phyloP scores from a whole-genome alignment of 2,329 filamentous ascomycete species.

The Madurella fahalii region DNA sequence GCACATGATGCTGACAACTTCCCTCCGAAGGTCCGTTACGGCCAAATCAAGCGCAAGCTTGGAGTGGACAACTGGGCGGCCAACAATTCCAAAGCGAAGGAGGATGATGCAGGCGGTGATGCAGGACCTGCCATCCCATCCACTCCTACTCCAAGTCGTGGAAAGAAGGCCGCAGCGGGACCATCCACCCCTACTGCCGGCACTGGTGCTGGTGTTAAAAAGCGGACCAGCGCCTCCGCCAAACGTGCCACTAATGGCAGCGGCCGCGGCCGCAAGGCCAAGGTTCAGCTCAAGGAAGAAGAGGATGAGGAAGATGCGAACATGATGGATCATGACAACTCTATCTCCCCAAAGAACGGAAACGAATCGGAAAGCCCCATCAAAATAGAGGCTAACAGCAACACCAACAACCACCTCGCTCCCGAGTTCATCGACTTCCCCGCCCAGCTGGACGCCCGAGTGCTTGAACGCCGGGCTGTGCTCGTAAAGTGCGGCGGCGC shows the following conservation, averaged over 20 bases:
- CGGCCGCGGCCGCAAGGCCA: slow-evolving; percentile 12
- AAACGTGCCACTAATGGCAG: background rate
- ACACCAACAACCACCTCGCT: background rate
- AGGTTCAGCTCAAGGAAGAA: slow-evolving; percentile 19
- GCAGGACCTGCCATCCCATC: background rate
- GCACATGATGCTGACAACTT: background rate
- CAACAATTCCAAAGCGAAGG: background rate
- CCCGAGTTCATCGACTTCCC: slow-evolving; percentile 7
- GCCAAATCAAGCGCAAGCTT: slow-evolving; percentile 47
- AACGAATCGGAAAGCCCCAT: background rate
- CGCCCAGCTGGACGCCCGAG: background rate
- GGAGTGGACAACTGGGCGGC: slow-evolving; percentile 29
- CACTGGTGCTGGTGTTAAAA: slow-evolving; percentile 20
- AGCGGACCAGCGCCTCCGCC: slow-evolving; percentile 2
- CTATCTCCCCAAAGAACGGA: background rate
- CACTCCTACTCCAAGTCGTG: background rate
- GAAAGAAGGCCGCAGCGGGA: slow-evolving; percentile 1
- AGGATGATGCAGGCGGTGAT: background rate
- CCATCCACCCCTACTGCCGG: background rate
- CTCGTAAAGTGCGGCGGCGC: background rate
- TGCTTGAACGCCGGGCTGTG: slow-evolving; percentile 9
- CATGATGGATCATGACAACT: background rate
- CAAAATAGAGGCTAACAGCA: background rate
- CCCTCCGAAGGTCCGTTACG: slow-evolving; percentile 40
- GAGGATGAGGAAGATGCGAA: slow-evolving; percentile 1